Evolutionary conservation across 2,329 filamentous ascomycete genomes (phyloP), one percentile per base, ranked within the genome.

Genomic region (Zopfia rhizophila): DNA sequence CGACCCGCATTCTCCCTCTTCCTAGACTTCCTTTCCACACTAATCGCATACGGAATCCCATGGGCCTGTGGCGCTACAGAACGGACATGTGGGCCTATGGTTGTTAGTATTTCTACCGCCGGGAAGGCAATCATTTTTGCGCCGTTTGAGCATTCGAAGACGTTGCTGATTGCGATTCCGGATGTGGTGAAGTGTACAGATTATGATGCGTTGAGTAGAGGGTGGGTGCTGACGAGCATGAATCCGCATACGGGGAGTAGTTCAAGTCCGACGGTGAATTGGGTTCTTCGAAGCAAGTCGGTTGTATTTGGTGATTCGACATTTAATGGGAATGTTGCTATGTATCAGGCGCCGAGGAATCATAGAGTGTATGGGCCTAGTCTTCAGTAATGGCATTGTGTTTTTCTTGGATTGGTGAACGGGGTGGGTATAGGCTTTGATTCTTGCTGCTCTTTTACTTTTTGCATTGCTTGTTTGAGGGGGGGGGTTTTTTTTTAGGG

Each of bases 251-350:
- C 61, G 1, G 61, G 60, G 0, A 54, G 54, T 39, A 39, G 37
- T 12, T 29, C 51, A 5, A 53, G 58, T 13, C 40, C 37, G 12
- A 51, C 44, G n/a, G 61, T 65, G 6, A 65, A 68, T 18, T 76
- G 74, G 74, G 73, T 67, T 2, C 25, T 76, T 19, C 56, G 69
- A 22, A 65, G 65, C 3, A 76, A 76, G 56, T 66, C 66, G 2
- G 63, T 70, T 3, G 45, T 76, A 5, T 75, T 76, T 60, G 70
- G 68, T 13, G 73, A 74, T 43, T 39, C 18, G 10, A 38, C 42
- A 7, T 67, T 69, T 19, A 46, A 45, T 28, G 45, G 22, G 2
- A 62, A 67, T 43, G 19, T 51, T 6, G 63, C 58, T 7, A 53
- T 63, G 38, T 7, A n/a, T n/a, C n/a, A n/a, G n/a, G n/a, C n/a